Evolutionary conservation across 441 rosid genomes (phyloP), one percentile per base, ranked within the genome.

Genomic region (Adansonia grandidieri): DNA sequence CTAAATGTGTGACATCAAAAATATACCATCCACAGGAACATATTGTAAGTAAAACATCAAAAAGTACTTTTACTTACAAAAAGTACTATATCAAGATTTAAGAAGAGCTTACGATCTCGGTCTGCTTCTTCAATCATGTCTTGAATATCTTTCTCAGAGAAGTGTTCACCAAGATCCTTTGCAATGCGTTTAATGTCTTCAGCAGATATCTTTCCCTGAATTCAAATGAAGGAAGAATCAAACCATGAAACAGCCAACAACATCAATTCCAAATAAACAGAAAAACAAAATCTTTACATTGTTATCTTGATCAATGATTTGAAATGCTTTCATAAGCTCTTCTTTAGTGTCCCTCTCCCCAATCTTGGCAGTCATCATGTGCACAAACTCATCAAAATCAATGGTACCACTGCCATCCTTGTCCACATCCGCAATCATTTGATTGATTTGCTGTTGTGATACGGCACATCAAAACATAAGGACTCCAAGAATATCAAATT

Each of bases 351-450:
- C 96, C 86, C 98, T 90, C 85, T 96, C 99, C 54, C 98, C 97
- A 74, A 94, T 91, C 84, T 96, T 96, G 70, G 96, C 92, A 37
- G 98, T 96, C 99, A 96, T 96, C 98, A 96, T 96, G 78, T 91
- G 85, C 47, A 74, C 91, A 85, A 96, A 96, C 85, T 96, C 98
- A 85, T 94, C 97, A 80, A 86, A 96, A 84, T 96, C 98, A 76
- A 96, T 94, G 9, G 97, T 87, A 77, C 98, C 99, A 82, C 99
- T 94, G 66, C 97, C 97, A 85, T 96, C 98, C 84, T 92, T 94
- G 76, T 96, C 99, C 53, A 96, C 99, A 82, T 96, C 99, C 15
- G 92, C 93, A 85, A 96, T 96, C 98, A 96, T 96, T 93, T 96
- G 90, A 19, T 84, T 77, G 84, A 93, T 93, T 93, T 93, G 97